Evolutionary conservation across 2,329 filamentous ascomycete species (phyloP).

Genomic region (Fusarium decemcellulare): DNA sequence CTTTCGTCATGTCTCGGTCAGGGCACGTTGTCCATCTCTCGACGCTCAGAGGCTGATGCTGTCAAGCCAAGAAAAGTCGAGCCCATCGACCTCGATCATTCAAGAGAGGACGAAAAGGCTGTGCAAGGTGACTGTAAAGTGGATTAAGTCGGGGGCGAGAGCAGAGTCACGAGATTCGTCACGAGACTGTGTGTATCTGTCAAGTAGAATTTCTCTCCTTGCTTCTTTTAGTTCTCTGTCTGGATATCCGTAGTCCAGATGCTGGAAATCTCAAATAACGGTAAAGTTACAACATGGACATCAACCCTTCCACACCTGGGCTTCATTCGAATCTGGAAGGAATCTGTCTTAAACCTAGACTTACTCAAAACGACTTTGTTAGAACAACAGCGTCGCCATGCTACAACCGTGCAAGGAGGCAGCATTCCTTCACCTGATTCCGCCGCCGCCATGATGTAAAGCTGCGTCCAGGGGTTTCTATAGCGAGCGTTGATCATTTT

Average conservation of each 20-base stretch:
- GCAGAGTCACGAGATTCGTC: constrained; percentile 14
- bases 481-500: neutral
- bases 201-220: neutral
- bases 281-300: no score
- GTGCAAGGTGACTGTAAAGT: constrained; percentile 8
- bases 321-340: neutral
- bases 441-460: constrained; percentile 7
- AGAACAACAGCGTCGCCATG: neutral
- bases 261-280: no score
- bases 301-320: neutral
- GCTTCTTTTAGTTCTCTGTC: no score
- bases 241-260: no score
- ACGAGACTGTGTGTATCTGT: constrained; percentile 16
- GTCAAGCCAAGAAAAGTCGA: constrained; percentile 25
- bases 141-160: constrained; percentile 18
- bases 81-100: constrained; percentile 12
- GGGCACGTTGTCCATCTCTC: constrained; percentile 37
- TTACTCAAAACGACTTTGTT: neutral
- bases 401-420: neutral
- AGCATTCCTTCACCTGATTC: neutral
- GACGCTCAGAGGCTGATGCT: constrained; percentile 35
- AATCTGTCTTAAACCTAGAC: neutral
- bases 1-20: constrained; percentile 37
- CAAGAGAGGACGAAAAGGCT: constrained; percentile 16
- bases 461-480: neutral